Evolutionary conservation across 2,329 filamentous ascomycete species (phyloP), one percentile per base, ranked within the genome.

Genomic region (Ascomycota sp.): DNA sequence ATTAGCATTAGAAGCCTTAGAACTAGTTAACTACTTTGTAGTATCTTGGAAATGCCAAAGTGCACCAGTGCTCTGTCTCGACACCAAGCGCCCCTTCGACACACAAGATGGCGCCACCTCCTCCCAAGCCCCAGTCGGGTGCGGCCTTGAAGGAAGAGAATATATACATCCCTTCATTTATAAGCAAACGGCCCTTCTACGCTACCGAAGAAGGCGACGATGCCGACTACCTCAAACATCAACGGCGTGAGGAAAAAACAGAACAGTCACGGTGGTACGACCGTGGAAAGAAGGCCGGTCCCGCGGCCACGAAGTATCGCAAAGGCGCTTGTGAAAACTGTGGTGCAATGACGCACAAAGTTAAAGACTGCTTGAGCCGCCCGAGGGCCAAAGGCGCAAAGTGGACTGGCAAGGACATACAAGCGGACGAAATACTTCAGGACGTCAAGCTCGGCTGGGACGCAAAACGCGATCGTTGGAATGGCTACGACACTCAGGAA

Each of bases 301-400:
- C 82, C 4, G 83, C 83, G 1, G 83, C 86, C 33, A 98, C 89
- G 43, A 98, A 93, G 51, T 98, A 80, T 52, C 80, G 91, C 43
- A 98, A 95, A 60, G 89, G 91, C 49, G 86, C 89, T 35, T 98
- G 89, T 58, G 86, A 95, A 56, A 98, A 98, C 57, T 98, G 89
- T 59, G 89, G 89, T 47, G 76, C 83, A 37, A 91, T 95, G 79
- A 83, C 80, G 42, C 89, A 98, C 58, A 92, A 92, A 57, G 77
- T 73, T 34, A 92, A 92, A 50, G 86, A 95, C 49, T 98, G 89
- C 50, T 58, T 98, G 33, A 82, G 76, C 47, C 69, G 89, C 35
- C 89, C 84, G 25, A 71, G 89, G 38, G 91, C 91, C 34, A 73
- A 76, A 36, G 86, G 89, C 40, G 89, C 89, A 9, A 83, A 76